A percentile compares a stretch with the other conserved stretches of the same genome.
Evolutionary conservation across 257 asterid genomes (phyloP).

Genomic region (Nicotiana tomentosiformis): DNA sequence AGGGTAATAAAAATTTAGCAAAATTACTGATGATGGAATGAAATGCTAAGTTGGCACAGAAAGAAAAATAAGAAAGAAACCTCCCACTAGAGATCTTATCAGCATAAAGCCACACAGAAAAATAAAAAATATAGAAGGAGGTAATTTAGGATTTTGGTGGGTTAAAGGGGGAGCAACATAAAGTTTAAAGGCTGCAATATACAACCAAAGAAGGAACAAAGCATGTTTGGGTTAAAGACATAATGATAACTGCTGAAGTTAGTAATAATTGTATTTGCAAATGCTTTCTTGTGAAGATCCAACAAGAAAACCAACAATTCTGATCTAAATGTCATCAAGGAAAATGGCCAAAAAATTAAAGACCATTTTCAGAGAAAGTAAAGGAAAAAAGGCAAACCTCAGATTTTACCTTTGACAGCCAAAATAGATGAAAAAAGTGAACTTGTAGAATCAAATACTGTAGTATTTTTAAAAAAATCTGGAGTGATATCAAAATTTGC

Average conservation of each 20-base stretch:
- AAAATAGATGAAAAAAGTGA: background rate
- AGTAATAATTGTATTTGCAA: constrained; percentile 1
- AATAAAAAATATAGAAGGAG: background rate
- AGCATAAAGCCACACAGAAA: background rate
- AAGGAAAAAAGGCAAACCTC: background rate
- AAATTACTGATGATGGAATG: background rate
- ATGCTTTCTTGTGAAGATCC: constrained; percentile 8
- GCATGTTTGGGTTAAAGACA: background rate
- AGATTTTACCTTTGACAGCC: background rate
- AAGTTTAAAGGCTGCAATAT: background rate
- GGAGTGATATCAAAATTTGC: background rate
- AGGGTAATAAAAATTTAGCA: background rate
- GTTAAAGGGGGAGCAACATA: background rate
- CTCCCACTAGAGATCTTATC: background rate
- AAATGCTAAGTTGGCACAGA: background rate
- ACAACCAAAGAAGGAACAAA: constrained; percentile 1
- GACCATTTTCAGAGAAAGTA: background rate
- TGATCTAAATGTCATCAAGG: background rate
- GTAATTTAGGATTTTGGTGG: background rate
- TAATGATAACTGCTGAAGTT: background rate
- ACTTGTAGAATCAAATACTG: background rate
- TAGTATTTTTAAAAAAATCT: background rate
- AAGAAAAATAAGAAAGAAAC: background rate
- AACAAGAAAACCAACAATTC: background rate
- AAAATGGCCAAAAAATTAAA: background rate